These are phyloP conservation scores for Aspergillus tubingensis DNA, from an alignment of 2,329 filamentous ascomycete genomes.

Conservation along the genomic window DNA sequence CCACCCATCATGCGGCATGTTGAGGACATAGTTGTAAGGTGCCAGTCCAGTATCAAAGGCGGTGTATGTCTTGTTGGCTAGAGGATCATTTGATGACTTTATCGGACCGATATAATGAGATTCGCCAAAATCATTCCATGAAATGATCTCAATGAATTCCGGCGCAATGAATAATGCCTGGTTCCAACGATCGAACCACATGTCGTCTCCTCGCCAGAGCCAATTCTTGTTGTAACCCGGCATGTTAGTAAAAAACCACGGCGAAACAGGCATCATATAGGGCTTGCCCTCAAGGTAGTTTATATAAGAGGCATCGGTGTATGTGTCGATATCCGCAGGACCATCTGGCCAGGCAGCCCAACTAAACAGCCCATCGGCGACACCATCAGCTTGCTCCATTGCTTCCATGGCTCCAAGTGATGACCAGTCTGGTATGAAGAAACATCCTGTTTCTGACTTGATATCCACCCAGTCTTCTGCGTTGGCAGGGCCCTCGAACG, in stretches of 20 bases:
- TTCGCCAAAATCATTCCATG: conserved; percentile 64
- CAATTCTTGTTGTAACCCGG: conserved; percentile 61
- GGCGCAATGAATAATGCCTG: conserved; percentile 54
- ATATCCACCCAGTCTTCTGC: conserved; percentile 48
- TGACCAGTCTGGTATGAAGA: conserved; percentile 52
- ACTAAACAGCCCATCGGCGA: conserved; percentile 42
- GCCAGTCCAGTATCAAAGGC: conserved; percentile 32
- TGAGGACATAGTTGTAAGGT: conserved; percentile 36
- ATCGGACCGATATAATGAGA: conserved; percentile 58
- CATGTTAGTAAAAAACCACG: conserved; percentile 61
- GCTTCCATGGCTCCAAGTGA: conserved; percentile 35
- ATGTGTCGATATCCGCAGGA: conserved; percentile 38
- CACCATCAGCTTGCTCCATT: conserved; percentile 25
- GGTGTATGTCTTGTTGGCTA: conserved; percentile 38
- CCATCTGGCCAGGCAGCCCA: conserved; percentile 49
- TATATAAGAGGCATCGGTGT: conserved; percentile 44
- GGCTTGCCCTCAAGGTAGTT: conserved; percentile 35
- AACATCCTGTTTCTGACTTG: conserved; percentile 42
- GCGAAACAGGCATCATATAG: conserved; percentile 57
- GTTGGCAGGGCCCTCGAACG: conserved; percentile 48
- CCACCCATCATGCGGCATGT: conserved; percentile 34
- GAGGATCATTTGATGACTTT: neutral
- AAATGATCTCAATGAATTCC: conserved; percentile 57
- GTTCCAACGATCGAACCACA: conserved; percentile 63
- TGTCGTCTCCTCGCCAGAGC: conserved; percentile 60